These are phyloP conservation scores for Vanrija sp. DNA, from an alignment of 1,284 basidiomycete genomes.

Conservation along the genomic window DNA sequence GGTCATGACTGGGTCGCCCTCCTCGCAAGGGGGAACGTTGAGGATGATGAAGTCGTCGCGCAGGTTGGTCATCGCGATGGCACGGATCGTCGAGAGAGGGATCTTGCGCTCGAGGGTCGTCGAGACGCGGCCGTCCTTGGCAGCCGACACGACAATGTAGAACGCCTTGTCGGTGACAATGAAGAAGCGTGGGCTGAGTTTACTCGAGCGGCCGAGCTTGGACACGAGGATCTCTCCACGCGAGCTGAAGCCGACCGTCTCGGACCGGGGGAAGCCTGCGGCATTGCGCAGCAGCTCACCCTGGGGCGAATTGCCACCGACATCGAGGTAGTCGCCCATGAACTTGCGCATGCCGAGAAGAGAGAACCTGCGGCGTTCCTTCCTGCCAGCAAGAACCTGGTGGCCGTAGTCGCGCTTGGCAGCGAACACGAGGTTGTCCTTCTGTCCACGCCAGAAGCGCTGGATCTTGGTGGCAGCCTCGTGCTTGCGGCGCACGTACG, in stretches of 20 bases:
- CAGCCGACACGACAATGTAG: slow-evolving; percentile 70
- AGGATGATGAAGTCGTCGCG: slow-evolving; percentile 91
- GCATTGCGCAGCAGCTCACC: slow-evolving; percentile 73
- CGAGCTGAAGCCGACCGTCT: slow-evolving; percentile 82
- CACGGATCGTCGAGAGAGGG: slow-evolving; percentile 78
- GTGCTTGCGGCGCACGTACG: slow-evolving; percentile 90
- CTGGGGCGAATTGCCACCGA: slow-evolving; percentile 74
- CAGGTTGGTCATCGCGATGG: slow-evolving; percentile 78
- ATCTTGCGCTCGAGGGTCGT: slow-evolving; percentile 82
- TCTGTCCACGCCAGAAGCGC: slow-evolving; percentile 98
- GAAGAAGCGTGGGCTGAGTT: slow-evolving; percentile 85
- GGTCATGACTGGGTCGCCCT: slow-evolving; percentile 91
- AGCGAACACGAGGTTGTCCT: slow-evolving; percentile 83
- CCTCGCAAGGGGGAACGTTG: slow-evolving; percentile 71
- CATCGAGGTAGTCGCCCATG: slow-evolving; percentile 92
- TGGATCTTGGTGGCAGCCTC: slow-evolving; percentile 95
- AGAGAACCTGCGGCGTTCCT: slow-evolving; percentile 91
- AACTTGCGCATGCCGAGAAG: slow-evolving; percentile 91
- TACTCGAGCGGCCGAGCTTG: slow-evolving; percentile 82
- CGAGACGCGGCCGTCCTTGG: slow-evolving; percentile 62
- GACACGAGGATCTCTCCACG: slow-evolving; percentile 80
- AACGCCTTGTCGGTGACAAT: slow-evolving; percentile 85
- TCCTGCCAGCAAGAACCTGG: slow-evolving; percentile 81
- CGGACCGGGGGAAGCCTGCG: slow-evolving; percentile 68
- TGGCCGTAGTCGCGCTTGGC: slow-evolving; percentile 91